Conservation (phyloP, 495 filamentous ascomycete species). For the Penicillium dipodomyicola region DNA sequence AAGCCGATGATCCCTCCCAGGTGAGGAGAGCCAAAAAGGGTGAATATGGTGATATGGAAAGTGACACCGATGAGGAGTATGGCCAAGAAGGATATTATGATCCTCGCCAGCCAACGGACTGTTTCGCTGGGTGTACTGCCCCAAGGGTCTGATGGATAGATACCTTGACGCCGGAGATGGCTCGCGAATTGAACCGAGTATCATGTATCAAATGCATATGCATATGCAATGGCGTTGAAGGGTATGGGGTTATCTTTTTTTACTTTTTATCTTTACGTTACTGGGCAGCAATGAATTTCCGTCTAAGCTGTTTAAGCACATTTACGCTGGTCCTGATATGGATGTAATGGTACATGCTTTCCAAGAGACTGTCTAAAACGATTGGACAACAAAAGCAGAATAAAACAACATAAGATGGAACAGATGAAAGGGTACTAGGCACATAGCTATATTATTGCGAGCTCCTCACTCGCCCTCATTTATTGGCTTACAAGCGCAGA, state of each 20-base stretch:
- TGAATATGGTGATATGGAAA: conserved; percentile 30
- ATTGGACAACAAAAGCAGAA: conserved; percentile 24
- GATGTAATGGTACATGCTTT: conserved; percentile 43
- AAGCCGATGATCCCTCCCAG: conserved; percentile 2
- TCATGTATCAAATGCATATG: not conserved
- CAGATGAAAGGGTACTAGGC: conserved; percentile 36
- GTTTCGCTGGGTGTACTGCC: conserved; percentile 41
- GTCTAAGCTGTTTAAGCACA: conserved; percentile 11
- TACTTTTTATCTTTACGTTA: not conserved
- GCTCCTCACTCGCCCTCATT: conserved; percentile 17
- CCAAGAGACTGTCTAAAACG: conserved; percentile 32
- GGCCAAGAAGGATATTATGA: conserved; percentile 49
- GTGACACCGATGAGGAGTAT: conserved; percentile 49
- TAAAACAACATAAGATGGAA: conserved; percentile 30
- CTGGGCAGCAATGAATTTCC: conserved; percentile 3
- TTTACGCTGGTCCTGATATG: conserved; percentile 21
- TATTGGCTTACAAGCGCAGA: conserved; percentile 61
- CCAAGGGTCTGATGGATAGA: conserved; percentile 10
- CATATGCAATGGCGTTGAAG: not conserved
- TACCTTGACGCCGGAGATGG: not conserved
- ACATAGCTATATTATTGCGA: conserved; percentile 35
- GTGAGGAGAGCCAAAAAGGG: not conserved
- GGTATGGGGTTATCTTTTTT: not conserved
- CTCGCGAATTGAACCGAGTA: not conserved
- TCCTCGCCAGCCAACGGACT: conserved; percentile 52